Evolutionary conservation across 2,329 filamentous ascomycete species (phyloP).

Genomic region (Dactylellina haptotyla): DNA sequence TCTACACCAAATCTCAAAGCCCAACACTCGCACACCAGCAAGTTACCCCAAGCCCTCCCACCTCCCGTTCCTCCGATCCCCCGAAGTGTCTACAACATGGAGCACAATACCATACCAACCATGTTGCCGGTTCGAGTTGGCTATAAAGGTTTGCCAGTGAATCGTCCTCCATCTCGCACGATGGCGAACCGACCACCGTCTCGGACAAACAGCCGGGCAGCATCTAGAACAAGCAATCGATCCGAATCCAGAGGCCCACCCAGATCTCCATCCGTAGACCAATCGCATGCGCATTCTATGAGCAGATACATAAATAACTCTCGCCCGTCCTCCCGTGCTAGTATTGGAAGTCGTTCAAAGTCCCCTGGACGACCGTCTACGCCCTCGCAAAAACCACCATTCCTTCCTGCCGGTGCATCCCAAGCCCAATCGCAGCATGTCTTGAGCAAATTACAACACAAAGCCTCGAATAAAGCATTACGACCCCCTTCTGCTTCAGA

Average conservation of each 20-base stretch:
- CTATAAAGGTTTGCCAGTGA: constrained; percentile 62
- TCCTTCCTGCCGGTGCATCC: constrained; percentile 79
- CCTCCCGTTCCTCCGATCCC: constrained; percentile 57
- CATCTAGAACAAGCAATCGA: constrained; percentile 54
- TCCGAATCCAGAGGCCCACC: constrained; percentile 45
- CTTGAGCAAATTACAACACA: constrained; percentile 74
- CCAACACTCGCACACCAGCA: constrained; percentile 30
- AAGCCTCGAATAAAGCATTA: constrained; percentile 76
- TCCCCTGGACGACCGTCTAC: constrained; percentile 74
- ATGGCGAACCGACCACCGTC: constrained; percentile 44
- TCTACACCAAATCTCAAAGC: constrained; percentile 49
- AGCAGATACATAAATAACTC: constrained; percentile 41
- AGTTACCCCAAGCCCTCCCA: constrained; percentile 55
- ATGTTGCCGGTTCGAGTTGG: constrained; percentile 63
- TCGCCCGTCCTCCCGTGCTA: constrained; percentile 55
- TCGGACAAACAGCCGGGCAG: constrained; percentile 62
- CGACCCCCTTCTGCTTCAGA: constrained; percentile 66
- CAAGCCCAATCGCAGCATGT: constrained; percentile 81
- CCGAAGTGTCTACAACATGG: constrained; percentile 33
- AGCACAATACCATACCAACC: constrained; percentile 64
- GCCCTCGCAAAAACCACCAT: constrained; percentile 72
- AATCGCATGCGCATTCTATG: constrained; percentile 33
- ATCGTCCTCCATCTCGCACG: constrained; percentile 71
- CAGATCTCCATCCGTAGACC: constrained; percentile 35
- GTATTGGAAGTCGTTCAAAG: constrained; percentile 68